Evolutionary conservation across 1,284 basidiomycete species (phyloP).

Genomic region (Cryptococcus neoformans): DNA sequence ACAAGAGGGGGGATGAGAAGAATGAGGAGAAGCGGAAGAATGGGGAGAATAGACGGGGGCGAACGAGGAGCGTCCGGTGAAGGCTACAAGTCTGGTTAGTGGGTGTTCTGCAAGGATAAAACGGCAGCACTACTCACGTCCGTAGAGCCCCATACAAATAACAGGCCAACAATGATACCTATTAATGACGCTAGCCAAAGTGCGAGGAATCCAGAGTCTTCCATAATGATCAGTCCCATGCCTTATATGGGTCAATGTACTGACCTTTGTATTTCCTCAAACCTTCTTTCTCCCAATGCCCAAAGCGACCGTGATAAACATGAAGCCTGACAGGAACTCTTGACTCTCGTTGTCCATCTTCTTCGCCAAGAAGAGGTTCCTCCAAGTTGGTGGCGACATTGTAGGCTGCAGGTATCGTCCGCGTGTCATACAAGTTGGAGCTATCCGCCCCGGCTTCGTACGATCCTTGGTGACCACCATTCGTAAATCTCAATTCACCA

Average conservation of each 20-base stretch:
- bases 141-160: slow-evolving; percentile 49
- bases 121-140: slow-evolving; percentile 28
- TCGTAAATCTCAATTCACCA: slow-evolving; percentile 6
- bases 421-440: slow-evolving; percentile 19
- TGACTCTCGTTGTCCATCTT: slow-evolving; percentile 7
- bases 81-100: slow-evolving; percentile 9
- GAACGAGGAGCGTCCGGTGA: slow-evolving; percentile 22
- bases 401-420: not conserved
- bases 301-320: slow-evolving; percentile 46
- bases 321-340: slow-evolving; percentile 41
- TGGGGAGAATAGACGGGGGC: slow-evolving; percentile 60
- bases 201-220: slow-evolving; percentile 46
- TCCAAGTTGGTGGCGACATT: slow-evolving; percentile 19
- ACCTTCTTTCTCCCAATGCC: slow-evolving; percentile 46
- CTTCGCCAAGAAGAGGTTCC: slow-evolving; percentile 26
- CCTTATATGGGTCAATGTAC: slow-evolving; percentile 1
- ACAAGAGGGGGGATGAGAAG: slow-evolving; percentile 68
- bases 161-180: slow-evolving; percentile 38
- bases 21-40: slow-evolving; percentile 76
- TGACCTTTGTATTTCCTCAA: slow-evolving; percentile 48
- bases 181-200: slow-evolving; percentile 42
- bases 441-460: not conserved
- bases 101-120: not conserved
- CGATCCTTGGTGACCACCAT: slow-evolving; percentile 11
- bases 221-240: not conserved